These are phyloP conservation scores for Paulownia fortunei DNA, from an alignment of 257 asterid species.

Conservation along the genomic window DNA sequence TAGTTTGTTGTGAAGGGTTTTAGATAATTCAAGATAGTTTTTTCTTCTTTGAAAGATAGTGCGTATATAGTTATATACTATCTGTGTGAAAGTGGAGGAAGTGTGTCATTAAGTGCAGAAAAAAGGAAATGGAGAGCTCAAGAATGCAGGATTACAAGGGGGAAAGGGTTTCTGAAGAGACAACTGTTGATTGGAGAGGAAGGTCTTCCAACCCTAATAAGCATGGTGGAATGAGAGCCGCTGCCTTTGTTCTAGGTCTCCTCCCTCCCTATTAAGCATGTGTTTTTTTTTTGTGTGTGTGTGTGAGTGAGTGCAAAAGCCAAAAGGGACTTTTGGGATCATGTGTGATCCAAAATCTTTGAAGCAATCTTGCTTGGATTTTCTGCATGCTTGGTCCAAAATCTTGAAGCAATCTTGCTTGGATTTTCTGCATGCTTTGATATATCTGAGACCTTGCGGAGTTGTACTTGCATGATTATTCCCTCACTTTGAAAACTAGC, in stretches of 20 bases:
- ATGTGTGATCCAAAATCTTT: no score
- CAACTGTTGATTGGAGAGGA: conserved; percentile 91
- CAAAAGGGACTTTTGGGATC: neutral
- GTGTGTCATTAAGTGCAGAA: neutral
- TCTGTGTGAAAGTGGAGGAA: neutral
- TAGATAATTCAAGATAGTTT: neutral
- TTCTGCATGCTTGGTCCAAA: no score
- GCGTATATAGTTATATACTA: neutral
- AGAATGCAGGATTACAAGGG: no score
- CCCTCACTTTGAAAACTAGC: no score
- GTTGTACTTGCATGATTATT: no score
- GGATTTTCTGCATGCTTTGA: no score
- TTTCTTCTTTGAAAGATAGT: neutral
- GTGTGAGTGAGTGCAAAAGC: neutral
- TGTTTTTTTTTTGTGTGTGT: no score
- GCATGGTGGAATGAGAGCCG: conserved; percentile 91
- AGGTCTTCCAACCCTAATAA: conserved; percentile 68
- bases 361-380: no score
- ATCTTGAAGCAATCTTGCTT: no score
- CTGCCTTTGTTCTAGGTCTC: conserved; percentile 80
- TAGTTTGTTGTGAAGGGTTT: neutral
- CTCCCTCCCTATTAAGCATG: no score
- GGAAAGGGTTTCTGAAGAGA: conserved; percentile 31
- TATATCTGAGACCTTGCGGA: no score
- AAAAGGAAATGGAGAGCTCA: conserved; percentile 45